phyloP scores from a whole-genome alignment of 345 rosid species.

The Brassica napus region DNA sequence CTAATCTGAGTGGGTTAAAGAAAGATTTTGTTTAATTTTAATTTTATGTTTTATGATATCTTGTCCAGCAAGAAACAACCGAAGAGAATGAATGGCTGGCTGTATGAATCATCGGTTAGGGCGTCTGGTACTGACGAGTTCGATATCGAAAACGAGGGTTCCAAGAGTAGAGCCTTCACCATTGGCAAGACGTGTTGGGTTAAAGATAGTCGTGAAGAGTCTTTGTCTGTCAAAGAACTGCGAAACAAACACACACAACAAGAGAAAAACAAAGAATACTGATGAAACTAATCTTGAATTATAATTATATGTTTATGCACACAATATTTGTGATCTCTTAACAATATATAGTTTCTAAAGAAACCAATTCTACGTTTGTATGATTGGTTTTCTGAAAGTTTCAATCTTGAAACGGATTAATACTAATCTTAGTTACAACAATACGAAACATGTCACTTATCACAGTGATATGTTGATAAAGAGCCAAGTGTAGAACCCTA shows the following conservation, averaged over 20 bases:
- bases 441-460: not conserved
- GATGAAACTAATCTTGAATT: not conserved
- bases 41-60: not conserved
- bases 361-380: not conserved
- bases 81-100: not conserved
- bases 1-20: too few species aligned
- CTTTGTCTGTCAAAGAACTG: constrained; percentile 84
- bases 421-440: not conserved
- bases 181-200: constrained; percentile 81
- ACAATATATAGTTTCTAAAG: not conserved
- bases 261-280: not conserved
- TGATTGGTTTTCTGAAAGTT: not conserved
- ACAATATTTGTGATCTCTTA: constrained; percentile 4
- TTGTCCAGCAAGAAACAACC: not conserved
- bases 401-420: not conserved
- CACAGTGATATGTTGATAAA: not conserved
- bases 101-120: constrained; percentile 25
- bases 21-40: not conserved
- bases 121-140: constrained; percentile 62
- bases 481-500: not conserved
- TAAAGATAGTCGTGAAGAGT: constrained; percentile 84
- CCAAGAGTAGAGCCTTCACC: constrained; percentile 86
- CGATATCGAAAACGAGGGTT: constrained; percentile 69
- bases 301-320: not conserved
- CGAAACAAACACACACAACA: constrained; percentile 11